Evolutionary conservation across 139 green algal species (phyloP), one percentile per base, ranked within the genome.

Genomic region (Mesotaenium endlicherianum): DNA sequence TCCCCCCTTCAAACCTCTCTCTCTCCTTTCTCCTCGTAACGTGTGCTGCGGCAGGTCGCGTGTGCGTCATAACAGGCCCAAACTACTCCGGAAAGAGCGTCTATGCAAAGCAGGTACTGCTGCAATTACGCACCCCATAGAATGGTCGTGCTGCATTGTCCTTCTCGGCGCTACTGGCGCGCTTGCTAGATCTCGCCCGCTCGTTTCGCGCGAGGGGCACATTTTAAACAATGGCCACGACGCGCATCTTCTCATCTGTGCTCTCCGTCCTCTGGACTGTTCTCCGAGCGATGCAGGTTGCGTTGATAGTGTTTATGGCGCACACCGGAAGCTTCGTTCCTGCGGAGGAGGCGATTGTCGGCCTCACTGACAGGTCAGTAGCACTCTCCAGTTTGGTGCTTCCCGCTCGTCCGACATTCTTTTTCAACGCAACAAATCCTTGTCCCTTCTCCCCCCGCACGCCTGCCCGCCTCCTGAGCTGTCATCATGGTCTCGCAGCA

Each of bases 301-400:
- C 92, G 11, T 74, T 98, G n/a, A 95, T 98, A 57, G 91, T 91
- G 0, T 98, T 96, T 85, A 75, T 98, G 72, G 93, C 89, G 0
- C 92, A 53, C 88, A 93, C 89, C 40, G 94, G 82, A 84, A 92
- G 76, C 30, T 95, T 91, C 60, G 91, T 95, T 17, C 92, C 92
- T 1, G 92, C 92, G 2, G 83, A 90, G 6, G 47, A 60, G 0
- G 82, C 83, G 2, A 49, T 71, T 0, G 59, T 98, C 3, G 95
- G 95, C 1, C 72, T 97, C 44, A 91, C 86, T 16, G 95, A 98
- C 87, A 88, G 94, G 38, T 86, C 34, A 71, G 45, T 45, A 64
- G 49, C 42, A 71, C 26, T 50, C 6, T 0, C 67, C 36, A 47
- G 0, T n/a, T 42, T 45, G 14, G 42, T 75, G 0, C 30, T 31